Conservation (phyloP, 2,329 filamentous ascomycete genomes). For the Pestalotiopsis sp. region DNA sequence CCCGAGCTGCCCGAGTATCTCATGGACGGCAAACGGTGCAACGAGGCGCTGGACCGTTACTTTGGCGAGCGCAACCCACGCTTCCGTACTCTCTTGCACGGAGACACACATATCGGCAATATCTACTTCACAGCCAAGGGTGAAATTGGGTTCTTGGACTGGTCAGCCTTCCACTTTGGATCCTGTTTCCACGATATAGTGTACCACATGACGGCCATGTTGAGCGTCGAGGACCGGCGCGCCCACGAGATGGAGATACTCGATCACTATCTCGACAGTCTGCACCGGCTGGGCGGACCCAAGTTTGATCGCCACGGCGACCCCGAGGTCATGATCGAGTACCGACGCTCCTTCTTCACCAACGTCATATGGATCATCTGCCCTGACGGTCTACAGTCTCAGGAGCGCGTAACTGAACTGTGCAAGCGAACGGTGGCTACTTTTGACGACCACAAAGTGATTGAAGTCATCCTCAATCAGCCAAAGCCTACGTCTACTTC, state of each 20-base stretch:
- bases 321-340: conserved; percentile 33
- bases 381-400: conserved; percentile 34
- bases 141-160: conserved; percentile 43
- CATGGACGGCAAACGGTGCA: conserved; percentile 36
- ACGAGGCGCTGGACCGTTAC: conserved; percentile 38
- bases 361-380: conserved; percentile 34
- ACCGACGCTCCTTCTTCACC: conserved; percentile 34
- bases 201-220: conserved; percentile 41
- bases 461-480: conserved; percentile 28
- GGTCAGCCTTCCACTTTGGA: conserved; percentile 42
- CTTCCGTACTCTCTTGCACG: conserved; percentile 44
- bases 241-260: conserved; percentile 40
- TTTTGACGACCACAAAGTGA: conserved; percentile 39
- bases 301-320: conserved; percentile 32
- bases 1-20: conserved; percentile 39
- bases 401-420: conserved; percentile 36
- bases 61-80: conserved; percentile 38
- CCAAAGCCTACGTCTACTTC: conserved; percentile 1
- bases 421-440: conserved; percentile 37
- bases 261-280: conserved; percentile 37
- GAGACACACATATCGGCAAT: conserved; percentile 47
- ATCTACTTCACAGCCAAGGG: conserved; percentile 41
- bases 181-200: conserved; percentile 46
- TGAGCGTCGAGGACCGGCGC: conserved; percentile 42
- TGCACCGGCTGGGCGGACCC: conserved; percentile 36